Base-by-base conservation (phyloP, 2,329 filamentous ascomycete species). In the Colletotrichum paranaense region DNA sequence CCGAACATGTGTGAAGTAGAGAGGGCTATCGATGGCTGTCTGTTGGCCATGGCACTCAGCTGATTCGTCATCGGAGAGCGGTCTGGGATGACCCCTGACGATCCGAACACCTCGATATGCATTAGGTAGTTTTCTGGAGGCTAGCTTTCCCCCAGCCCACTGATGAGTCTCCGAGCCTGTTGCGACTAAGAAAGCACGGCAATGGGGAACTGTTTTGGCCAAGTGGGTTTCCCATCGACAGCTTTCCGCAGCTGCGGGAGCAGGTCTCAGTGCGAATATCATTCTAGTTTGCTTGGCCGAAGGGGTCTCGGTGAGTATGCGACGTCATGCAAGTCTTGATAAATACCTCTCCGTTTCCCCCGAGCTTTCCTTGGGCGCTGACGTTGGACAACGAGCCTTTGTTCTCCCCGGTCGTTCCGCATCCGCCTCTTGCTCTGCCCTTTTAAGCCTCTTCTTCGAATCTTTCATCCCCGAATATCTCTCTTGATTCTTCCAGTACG, bases 321-420 rank as follows among this genome's bases (percentile, higher is more conserved):
- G 42, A 53, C 59, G 66, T 64, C 60, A 64, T 64, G 14, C 53
- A 42, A 22, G 64, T 9, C 42, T 28, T 46, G 62, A 66, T 59
- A 69, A 69, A 72, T 72, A 69, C 53, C 66, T 69, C 30, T 22
- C 46, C 12, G 38, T 35, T 52, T 65, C 11, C 49, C 68, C 56
- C 16, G 4, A 14, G 9, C 46, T 14, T 7, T 5, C 14, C 5
- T 30, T 28, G 5, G 8, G 22, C 26, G 22, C 24, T 49, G 42
- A 49, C 42, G 9, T 22, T 30, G 59, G 59, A 38, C 16, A n/a
- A 22, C 42, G 38, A 9, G 4, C 14, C 22, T 32, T 32, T 52
- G 24, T 38, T 12, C 38, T 19, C 38, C 22, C 7, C 49, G 16
- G 19, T 49, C 42, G 42, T 49, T 49, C 42, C 42, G 19, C 42